phyloP scores from a whole-genome alignment of 371 early-diverging fungal genomes.

The Mucor circinelloides region DNA sequence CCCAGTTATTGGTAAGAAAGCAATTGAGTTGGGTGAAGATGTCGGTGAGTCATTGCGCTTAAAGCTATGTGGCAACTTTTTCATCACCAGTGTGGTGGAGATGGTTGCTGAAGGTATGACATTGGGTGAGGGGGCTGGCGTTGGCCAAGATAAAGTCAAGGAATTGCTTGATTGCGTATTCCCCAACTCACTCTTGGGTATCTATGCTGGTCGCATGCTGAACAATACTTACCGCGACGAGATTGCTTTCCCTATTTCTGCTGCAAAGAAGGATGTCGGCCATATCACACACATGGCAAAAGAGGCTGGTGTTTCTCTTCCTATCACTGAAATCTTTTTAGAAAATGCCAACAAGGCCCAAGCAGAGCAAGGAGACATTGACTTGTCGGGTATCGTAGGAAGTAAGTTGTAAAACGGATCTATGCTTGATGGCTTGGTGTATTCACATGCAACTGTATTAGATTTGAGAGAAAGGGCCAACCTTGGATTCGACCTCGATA shows the following conservation, averaged over 20 bases:
- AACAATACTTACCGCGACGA: constrained; percentile 35
- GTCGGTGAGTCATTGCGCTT: constrained; percentile 47
- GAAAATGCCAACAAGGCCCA: constrained; percentile 24
- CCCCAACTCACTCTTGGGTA: constrained; percentile 37
- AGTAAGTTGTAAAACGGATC: constrained; percentile 22
- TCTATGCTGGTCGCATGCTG: constrained; percentile 42
- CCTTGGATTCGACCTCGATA: constrained; percentile 18
- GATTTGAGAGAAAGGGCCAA: constrained; percentile 15
- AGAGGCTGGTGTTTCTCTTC: constrained; percentile 20
- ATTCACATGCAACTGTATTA: background rate
- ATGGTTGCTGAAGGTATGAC: constrained; percentile 70
- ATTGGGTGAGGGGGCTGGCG: constrained; percentile 61
- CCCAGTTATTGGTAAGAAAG: constrained; percentile 39
- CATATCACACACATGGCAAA: constrained; percentile 43
- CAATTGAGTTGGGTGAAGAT: constrained; percentile 54
- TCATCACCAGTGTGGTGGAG: constrained; percentile 60
- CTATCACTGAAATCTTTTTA: constrained; percentile 32
- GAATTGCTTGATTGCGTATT: constrained; percentile 60
- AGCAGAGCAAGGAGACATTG: constrained; percentile 36
- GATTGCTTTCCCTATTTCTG: constrained; percentile 32
- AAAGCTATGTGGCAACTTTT: constrained; percentile 73
- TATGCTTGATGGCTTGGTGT: background rate
- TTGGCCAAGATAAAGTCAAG: constrained; percentile 59
- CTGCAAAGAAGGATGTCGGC: constrained; percentile 39
- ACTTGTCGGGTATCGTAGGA: constrained; percentile 41